Conservation (phyloP, 345 rosid species). For the Brassica napus region Da-Ae NC_063442.1:29773001-29773500, state of each 20-base stretch:
- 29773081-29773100: constrained; percentile 66
- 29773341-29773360: neutral
- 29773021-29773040: constrained; percentile 1
- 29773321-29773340: neutral
- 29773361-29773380: constrained; percentile 4
- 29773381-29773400: constrained; percentile 97
- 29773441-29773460: constrained; percentile 85
- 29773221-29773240: constrained; percentile 87
- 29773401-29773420: constrained; percentile 91
- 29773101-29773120: constrained; percentile 68
- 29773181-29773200: constrained; percentile 88
- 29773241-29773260: constrained; percentile 93
- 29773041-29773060: neutral
- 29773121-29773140: constrained; percentile 91
- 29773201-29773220: constrained; percentile 80
- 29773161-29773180: constrained; percentile 69
- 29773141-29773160: constrained; percentile 78
- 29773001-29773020: constrained; percentile 36
- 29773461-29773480: constrained; percentile 99
- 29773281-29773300: constrained; percentile 66
- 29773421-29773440: constrained; percentile 87
- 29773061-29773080: neutral
- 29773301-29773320: constrained; percentile 15
- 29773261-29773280: constrained; percentile 80
- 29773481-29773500: constrained; percentile 94